A percentile compares a stretch with the other conserved stretches of the same genome.
These are phyloP conservation scores for Collybia nuda DNA, from an alignment of 768 basidiomycete species.

Conservation along the genomic window DNA sequence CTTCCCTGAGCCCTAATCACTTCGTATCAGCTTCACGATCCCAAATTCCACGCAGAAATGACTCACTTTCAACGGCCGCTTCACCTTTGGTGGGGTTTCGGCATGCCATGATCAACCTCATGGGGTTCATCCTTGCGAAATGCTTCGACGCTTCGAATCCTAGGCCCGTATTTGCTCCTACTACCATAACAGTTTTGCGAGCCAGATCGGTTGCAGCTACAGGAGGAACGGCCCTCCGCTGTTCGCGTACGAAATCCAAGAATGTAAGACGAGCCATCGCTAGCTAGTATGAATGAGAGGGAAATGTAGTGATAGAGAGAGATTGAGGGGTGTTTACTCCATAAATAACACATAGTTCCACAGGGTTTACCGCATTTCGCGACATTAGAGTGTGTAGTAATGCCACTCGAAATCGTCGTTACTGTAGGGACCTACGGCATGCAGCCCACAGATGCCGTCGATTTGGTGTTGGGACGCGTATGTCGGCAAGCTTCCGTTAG, in stretches of 20 bases:
- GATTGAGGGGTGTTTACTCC: no score
- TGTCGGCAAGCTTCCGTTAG: no score
- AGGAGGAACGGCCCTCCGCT: conserved; percentile 22
- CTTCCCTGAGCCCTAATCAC: conserved; percentile 15
- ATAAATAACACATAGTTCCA: no score
- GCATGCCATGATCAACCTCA: conserved; percentile 36
- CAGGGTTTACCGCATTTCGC: no score
- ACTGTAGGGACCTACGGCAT: no score
- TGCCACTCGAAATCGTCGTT: no score
- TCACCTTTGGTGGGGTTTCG: conserved; percentile 33
- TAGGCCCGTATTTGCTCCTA: conserved; percentile 50
- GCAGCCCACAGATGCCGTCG: no score
- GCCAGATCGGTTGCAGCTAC: conserved; percentile 33
- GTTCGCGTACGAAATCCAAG: conserved; percentile 15
- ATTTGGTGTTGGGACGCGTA: no score
- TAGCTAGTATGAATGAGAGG: no score
- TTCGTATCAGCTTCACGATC: no score
- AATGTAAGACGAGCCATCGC: conserved; percentile 1
- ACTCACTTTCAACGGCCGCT: conserved; percentile 33
- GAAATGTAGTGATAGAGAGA: no score
- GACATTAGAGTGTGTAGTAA: no score
- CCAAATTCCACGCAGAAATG: not conserved
- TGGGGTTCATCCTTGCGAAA: conserved; percentile 43
- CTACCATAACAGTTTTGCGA: conserved; percentile 48
- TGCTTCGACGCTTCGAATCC: conserved; percentile 47